Evolutionary conservation across 345 rosid species (phyloP), one percentile per base, ranked within the genome.

Genomic region (Populus ilicifolia): DNA sequence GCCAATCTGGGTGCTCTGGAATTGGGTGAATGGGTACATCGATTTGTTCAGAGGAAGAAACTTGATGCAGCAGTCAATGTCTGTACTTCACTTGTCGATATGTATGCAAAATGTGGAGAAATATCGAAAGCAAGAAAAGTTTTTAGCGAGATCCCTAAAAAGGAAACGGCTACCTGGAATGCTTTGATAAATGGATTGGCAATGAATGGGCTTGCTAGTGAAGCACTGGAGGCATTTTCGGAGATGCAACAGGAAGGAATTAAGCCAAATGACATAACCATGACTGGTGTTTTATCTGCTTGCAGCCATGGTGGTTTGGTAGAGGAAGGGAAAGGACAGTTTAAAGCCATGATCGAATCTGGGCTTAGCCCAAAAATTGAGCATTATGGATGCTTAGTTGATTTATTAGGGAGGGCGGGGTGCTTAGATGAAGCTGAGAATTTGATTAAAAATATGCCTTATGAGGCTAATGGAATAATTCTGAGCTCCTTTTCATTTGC

Each of bases 61-160:
- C 84, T 92, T 2, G 88, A 87, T 80, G 79, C 76, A 76, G 83
- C 80, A 71, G 84, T 65, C 78, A 88, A 89, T 72, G 91, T 90
- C 2, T 78, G 89, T 59, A 89, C 92, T 21, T 91, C 94, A 20
- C 89, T 94, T 65, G 82, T 94, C 43, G 95, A 92, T 81, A 90
- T 94, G 98, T 92, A 89, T 73, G 88, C 94, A 13, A 92, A 94
- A 83, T 90, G 92, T 27, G 97, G 98, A 29, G 94, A 92, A 80
- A 78, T 89, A 70, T 76, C 70, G 33, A 81, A 80, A 68, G 97
- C 95, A 8, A 86, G 72, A 80, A 81, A 29, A 17, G 73, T 89
- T 18, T 93, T 90, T 44, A 79, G 83, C 71, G 83, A 78, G 80
- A 85, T 87, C 86, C 73, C 75, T 3, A 75, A 83, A 71, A 89